Base-by-base conservation (phyloP, 169 alveolate genomes). In the Plasmodium vinckei region DNA sequence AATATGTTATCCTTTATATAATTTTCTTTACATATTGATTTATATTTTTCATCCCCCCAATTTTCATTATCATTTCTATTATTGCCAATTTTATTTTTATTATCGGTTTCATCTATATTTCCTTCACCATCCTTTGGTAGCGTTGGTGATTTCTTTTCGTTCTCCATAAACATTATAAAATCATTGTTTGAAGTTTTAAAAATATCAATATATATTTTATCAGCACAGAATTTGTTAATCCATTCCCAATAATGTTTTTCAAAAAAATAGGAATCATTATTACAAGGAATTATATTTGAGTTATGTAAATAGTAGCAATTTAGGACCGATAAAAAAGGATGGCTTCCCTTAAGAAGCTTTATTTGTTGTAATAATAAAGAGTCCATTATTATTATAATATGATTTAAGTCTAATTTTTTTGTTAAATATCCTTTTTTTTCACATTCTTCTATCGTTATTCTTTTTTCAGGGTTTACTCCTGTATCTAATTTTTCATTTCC, bases 401-500 rank as follows among this genome's bases (percentile, higher is more conserved):
- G 84, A 54, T 82, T 33, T 10, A 15, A 33, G 0, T 42, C n/a
- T 47, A 70, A 57, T 69, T 70, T 70, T 6, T 63, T 44, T 12
- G 70, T 57, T 82, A 82, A 0, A 39, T 68, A 82, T 33, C 57
- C 47, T 47, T 25, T 82, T 13, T 86, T 73, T 86, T 86, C 91
- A 57, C 91, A 86, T 23, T 86, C 91, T 12, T 69, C 71, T 86
- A 86, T 57, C 5, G 72, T 27, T 59, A 86, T 59, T 15, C 91
- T 68, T 12, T 70, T 86, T 69, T 86, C 87, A 23, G 91, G 87
- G 27, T 86, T 57, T 27, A 86, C 71, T 23, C 91, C 91, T 10
- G 59, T 44, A 51, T 86, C 91, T 51, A 86, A 70, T 61, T 57
- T 70, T 15, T 57, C 59, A 54, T 70, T 73, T 42, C 91, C 91